A percentile compares a stretch with the other conserved stretches of the same genome.
Conservation (phyloP, 805 yeast genomes). For the Zygotorulaspora florentina region DNA sequence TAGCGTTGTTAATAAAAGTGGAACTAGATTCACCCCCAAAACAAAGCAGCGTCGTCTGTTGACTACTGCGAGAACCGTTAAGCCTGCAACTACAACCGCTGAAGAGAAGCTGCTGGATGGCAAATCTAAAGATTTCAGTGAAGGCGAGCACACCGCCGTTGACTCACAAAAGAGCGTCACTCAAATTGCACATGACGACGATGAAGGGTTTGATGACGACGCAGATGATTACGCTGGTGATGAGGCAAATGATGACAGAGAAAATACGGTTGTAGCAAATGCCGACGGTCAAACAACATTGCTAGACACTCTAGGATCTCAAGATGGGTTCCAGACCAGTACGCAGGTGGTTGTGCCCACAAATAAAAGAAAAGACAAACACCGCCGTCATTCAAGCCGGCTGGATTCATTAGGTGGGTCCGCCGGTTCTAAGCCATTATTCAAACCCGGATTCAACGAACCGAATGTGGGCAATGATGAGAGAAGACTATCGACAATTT, state of each 20-base stretch:
- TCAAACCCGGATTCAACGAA: constrained; percentile 23
- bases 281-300: not conserved
- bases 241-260: constrained; percentile 1
- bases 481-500: constrained; percentile 27
- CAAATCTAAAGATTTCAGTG: constrained; percentile 5
- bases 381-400: constrained; percentile 35
- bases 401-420: constrained; percentile 37
- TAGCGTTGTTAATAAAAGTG: constrained; percentile 44
- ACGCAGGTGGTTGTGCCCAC: constrained; percentile 6
- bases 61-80: constrained; percentile 25
- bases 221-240: constrained; percentile 3
- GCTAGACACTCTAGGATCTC: not conserved
- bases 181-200: not conserved
- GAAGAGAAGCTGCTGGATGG: constrained; percentile 3
- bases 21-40: constrained; percentile 66
- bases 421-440: constrained; percentile 34
- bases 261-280: not conserved
- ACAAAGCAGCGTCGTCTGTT: constrained; percentile 40
- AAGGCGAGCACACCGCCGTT: constrained; percentile 1
- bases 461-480: constrained; percentile 8
- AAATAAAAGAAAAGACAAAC: not conserved
- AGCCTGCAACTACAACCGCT: constrained; percentile 22
- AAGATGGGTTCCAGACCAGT: constrained; percentile 4
- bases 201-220: constrained; percentile 1
- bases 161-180: not conserved